Evolutionary conservation across 352 stramenopile genomes (phyloP), one percentile per base, ranked within the genome.

Genomic region (Aphanomyces cochlioides): DNA sequence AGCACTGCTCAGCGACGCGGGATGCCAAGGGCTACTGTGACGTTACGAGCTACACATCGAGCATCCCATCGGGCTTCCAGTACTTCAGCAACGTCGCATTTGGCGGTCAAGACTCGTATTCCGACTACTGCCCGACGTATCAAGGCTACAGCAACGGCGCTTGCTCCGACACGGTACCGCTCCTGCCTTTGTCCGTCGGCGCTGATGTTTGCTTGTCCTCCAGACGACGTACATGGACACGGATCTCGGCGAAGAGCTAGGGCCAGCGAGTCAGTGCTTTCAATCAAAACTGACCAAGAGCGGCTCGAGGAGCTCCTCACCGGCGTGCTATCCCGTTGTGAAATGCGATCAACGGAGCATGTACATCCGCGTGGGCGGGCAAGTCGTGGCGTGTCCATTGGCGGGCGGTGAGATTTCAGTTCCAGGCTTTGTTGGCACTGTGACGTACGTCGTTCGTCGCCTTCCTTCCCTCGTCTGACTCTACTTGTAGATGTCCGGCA

Each of bases 61-160:
- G 81, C 45, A 90, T 95, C 47, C 84, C 85, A 1, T 77, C 83
- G 7, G 82, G 81, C 3, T 95, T 92, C 47, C 85, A 93, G 75
- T 95, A 95, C 67, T 95, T 95, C 56, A 65, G 83, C 38, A 78
- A 93, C 56, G 74, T 78, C 3, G 59, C 45, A 10, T 77, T 90
- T 17, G 84, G 83, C 1, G 85, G 85, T 1, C 74, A 77, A 19
- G 83, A 92, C 58, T 76, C 81, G 15, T 93, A 81, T 48, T 78
- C 83, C 0, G 87, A 95, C 74, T 93, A 91, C 72, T 95, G 87
- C 66, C 85, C 87, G 37, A 88, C 90, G 63, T 93, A 90, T 63
- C 77, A 79, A 2, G 83, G 77, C 5, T 93, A 90, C 66, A 90
- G 80, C 70, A 93, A 92, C 50, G 85, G 85, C 2, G 87, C 92